These are phyloP conservation scores for Phytophthora chlamydospora DNA, from an alignment of 352 stramenopile species.

Conservation along the genomic window DNA sequence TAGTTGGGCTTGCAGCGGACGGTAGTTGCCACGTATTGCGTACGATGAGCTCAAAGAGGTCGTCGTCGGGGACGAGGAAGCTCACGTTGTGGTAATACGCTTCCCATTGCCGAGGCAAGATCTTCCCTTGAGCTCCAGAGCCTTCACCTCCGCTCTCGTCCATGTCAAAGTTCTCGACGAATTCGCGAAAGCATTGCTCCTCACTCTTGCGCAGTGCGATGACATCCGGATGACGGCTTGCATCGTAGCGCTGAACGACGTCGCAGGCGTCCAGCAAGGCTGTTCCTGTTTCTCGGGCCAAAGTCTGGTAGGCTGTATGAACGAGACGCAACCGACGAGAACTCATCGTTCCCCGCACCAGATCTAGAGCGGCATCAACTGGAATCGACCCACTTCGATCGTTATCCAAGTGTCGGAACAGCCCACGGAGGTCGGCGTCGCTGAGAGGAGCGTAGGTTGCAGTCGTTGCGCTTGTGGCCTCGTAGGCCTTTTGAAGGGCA, in stretches of 20 bases:
- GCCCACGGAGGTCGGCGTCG: conserved; percentile 69
- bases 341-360: conserved; percentile 85
- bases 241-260: conserved; percentile 71
- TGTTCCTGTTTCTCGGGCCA: conserved; percentile 56
- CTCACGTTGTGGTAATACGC: conserved; percentile 92
- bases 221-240: conserved; percentile 76
- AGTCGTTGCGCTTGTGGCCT: conserved; percentile 24
- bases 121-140: conserved; percentile 26
- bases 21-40: conserved; percentile 85
- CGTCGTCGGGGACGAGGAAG: conserved; percentile 86
- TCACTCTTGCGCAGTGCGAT: conserved; percentile 59
- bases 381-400: conserved; percentile 73
- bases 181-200: conserved; percentile 74
- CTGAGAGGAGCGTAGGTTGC: conserved; percentile 43
- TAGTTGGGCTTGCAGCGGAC: neutral
- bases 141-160: conserved; percentile 27
- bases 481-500: conserved; percentile 53
- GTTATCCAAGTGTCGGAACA: conserved; percentile 84
- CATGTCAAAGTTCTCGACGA: conserved; percentile 80
- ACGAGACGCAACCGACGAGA: conserved; percentile 69
- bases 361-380: conserved; percentile 82
- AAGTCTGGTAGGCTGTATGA: conserved; percentile 72
- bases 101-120: conserved; percentile 60
- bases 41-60: conserved; percentile 92
- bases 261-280: conserved; percentile 62